Evolutionary conservation across 768 basidiomycete species (phyloP).

Genomic region (Gloeophyllum trabeum): DNA sequence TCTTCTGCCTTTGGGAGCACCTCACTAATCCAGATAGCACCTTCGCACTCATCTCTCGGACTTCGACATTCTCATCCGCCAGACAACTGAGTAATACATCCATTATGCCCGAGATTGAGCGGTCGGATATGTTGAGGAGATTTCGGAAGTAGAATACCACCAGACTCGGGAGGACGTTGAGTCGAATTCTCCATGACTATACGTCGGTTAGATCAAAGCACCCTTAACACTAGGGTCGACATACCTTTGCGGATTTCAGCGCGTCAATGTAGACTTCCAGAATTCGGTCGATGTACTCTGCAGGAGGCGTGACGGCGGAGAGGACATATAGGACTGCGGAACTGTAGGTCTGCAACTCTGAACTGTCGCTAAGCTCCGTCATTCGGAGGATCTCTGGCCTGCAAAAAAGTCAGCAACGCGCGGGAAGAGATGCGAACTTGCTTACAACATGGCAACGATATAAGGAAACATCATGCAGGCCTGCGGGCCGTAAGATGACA

Average conservation of each 20-base stretch:
- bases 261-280: slow-evolving; percentile 52
- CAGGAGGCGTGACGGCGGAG: slow-evolving; percentile 69
- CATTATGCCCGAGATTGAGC: slow-evolving; percentile 61
- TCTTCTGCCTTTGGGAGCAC: slow-evolving; percentile 83
- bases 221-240: too few species aligned
- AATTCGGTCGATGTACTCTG: slow-evolving; percentile 50
- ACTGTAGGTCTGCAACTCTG: slow-evolving; percentile 74
- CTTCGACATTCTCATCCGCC: slow-evolving; percentile 85
- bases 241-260: slow-evolving; percentile 69
- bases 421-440: slow-evolving; percentile 8
- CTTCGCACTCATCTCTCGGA: slow-evolving; percentile 83
- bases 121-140: slow-evolving; percentile 61
- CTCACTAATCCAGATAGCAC: slow-evolving; percentile 79
- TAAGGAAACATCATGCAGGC: slow-evolving; percentile 73
- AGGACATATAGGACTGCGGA: slow-evolving; percentile 73
- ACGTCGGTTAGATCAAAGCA: slow-evolving; percentile 3
- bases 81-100: slow-evolving; percentile 78
- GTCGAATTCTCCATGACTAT: slow-evolving; percentile 85
- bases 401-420: slow-evolving; percentile 6
- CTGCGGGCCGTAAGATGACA: slow-evolving; percentile 62
- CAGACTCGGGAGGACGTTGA: slow-evolving; percentile 80
- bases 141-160: slow-evolving; percentile 90
- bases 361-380: slow-evolving; percentile 81
- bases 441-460: slow-evolving; percentile 66
- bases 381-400: slow-evolving; percentile 85